These are phyloP conservation scores for Emmonsiellopsis sp. DNA, from an alignment of 2,329 filamentous ascomycete species.

Conservation along the genomic window DNA sequence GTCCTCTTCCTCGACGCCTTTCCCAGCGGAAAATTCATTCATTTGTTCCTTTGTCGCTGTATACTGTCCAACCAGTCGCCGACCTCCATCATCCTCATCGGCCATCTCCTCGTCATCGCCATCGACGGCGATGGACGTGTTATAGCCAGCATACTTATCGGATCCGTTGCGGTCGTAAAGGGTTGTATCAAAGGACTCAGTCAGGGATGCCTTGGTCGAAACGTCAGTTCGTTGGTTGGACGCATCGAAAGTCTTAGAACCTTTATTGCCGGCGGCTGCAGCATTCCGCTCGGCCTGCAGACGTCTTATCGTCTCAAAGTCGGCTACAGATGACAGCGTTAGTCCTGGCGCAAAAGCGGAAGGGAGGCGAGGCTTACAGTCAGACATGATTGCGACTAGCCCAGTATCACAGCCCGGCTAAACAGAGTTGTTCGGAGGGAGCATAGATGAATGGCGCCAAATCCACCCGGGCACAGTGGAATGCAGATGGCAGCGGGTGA, in stretches of 20 bases:
- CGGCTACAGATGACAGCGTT: constrained; percentile 42
- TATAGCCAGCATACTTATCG: constrained; percentile 83
- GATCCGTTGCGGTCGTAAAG: constrained; percentile 70
- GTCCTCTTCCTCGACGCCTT: constrained; percentile 85
- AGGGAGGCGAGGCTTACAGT: constrained; percentile 23
- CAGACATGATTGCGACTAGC: constrained; percentile 30
- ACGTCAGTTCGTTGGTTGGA: constrained; percentile 71
- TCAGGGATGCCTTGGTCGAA: constrained; percentile 84
- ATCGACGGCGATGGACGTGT: constrained; percentile 72
- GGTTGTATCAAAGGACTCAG: constrained; percentile 72
- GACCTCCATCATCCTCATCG: constrained; percentile 65
- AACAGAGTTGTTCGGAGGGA: constrained; percentile 18
- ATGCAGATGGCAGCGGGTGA: not conserved
- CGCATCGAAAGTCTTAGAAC: constrained; percentile 68
- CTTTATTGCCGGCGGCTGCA: constrained; percentile 65
- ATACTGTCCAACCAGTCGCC: constrained; percentile 85
- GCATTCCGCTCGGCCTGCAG: constrained; percentile 90
- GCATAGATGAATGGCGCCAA: constrained; percentile 18
- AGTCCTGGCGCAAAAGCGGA: constrained; percentile 3
- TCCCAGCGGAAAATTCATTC: constrained; percentile 81
- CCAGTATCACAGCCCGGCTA: constrained; percentile 16
- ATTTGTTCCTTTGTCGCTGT: constrained; percentile 87
- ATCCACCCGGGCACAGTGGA: constrained; percentile 25
- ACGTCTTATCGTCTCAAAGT: constrained; percentile 79
- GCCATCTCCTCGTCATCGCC: constrained; percentile 72